These are phyloP conservation scores for Colletotrichum musicola DNA, from an alignment of 2,329 filamentous ascomycete genomes.

Conservation along the genomic window DNA sequence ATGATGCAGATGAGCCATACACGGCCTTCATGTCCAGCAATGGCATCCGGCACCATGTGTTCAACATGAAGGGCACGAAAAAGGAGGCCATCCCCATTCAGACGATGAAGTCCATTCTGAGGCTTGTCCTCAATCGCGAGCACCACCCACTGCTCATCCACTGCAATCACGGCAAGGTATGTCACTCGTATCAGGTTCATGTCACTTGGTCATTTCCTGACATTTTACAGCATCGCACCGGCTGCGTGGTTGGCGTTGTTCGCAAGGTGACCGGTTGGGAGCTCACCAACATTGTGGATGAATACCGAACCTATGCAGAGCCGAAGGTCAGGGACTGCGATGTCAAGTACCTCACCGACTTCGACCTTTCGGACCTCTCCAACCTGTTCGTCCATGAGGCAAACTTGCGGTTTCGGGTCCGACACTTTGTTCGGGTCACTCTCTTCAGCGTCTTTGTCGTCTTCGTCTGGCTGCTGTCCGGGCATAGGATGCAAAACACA, in stretches of 20 bases:
- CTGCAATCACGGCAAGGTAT: slow-evolving; percentile 89
- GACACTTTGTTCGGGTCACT: slow-evolving; percentile 58
- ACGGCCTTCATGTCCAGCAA: slow-evolving; percentile 73
- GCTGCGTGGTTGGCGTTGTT: slow-evolving; percentile 86
- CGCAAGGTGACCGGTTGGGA: slow-evolving; percentile 80
- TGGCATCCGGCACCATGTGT: slow-evolving; percentile 78
- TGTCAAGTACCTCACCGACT: slow-evolving; percentile 67
- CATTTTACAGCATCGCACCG: slow-evolving; percentile 79
- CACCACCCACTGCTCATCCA: slow-evolving; percentile 89
- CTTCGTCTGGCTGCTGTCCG: slow-evolving; percentile 58
- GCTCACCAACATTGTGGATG: slow-evolving; percentile 71
- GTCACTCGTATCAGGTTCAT: too few species aligned
- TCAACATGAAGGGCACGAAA: slow-evolving; percentile 90
- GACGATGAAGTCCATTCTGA: slow-evolving; percentile 79
- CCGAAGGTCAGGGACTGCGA: slow-evolving; percentile 73
- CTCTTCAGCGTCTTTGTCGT: slow-evolving; percentile 57
- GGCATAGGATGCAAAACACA: slow-evolving; percentile 46
- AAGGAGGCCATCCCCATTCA: slow-evolving; percentile 76
- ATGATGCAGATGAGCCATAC: slow-evolving; percentile 65
- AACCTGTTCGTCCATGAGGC: slow-evolving; percentile 49
- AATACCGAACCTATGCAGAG: slow-evolving; percentile 77
- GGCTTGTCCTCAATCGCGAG: slow-evolving; percentile 75
- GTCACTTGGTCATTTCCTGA: background rate
- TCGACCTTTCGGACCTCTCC: slow-evolving; percentile 56
- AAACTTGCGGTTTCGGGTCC: slow-evolving; percentile 44